phyloP scores from a whole-genome alignment of 192 early-diverging fungal species.

The Powellomyces hirtus region DNA sequence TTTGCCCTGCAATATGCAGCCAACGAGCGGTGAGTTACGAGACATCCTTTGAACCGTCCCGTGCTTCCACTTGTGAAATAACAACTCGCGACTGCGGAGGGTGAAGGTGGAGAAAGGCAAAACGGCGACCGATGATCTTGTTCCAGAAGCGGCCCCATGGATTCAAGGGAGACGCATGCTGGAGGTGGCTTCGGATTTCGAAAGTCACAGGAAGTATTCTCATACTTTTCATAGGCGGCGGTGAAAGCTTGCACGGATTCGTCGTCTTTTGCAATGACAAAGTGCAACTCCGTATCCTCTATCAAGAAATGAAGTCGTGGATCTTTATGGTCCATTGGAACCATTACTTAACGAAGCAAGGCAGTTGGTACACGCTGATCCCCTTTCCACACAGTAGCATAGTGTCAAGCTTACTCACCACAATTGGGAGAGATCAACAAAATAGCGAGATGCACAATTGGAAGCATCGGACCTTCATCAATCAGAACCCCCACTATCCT shows the following conservation, averaged over 20 bases:
- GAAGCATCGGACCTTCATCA: constrained; percentile 19
- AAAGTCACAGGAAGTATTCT: no score
- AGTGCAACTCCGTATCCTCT: constrained; percentile 28
- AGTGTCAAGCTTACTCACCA: no score
- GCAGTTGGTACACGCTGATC: no score
- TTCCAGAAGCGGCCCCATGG: neutral
- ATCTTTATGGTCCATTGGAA: constrained; percentile 35
- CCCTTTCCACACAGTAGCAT: no score
- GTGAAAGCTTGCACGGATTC: neutral
- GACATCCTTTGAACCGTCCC: constrained; percentile 39
- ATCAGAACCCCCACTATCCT: constrained; percentile 17
- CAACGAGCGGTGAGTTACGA: constrained; percentile 25
- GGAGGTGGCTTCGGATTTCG: neutral
- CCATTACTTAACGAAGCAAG: no score
- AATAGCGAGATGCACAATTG: constrained; percentile 14
- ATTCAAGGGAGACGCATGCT: neutral
- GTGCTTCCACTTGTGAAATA: constrained; percentile 40
- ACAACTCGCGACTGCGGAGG: constrained; percentile 23
- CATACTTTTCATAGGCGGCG: neutral
- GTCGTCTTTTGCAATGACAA: constrained; percentile 23
- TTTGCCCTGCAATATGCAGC: constrained; percentile 29
- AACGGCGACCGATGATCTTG: no score
- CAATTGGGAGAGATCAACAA: neutral
- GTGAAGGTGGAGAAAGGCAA: neutral
- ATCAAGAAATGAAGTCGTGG: constrained; percentile 35